These are phyloP conservation scores for Penicillium corylophilum DNA, from an alignment of 2,329 filamentous ascomycete species.

Conservation along the genomic window DNA sequence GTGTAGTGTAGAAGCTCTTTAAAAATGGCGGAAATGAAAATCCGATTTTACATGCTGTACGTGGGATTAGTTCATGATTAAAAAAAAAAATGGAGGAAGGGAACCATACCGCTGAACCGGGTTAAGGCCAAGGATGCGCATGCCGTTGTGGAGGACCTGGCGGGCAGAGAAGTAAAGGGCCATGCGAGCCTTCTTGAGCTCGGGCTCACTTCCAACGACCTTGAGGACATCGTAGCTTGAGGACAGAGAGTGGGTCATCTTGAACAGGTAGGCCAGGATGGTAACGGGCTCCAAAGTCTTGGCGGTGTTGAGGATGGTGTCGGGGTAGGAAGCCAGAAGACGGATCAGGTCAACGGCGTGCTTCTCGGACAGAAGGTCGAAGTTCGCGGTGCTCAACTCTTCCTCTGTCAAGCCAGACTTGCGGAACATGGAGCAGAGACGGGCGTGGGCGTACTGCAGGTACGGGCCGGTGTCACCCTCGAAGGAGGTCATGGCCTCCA, in stretches of 20 bases:
- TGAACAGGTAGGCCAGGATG: constrained; percentile 66
- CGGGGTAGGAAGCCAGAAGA: constrained; percentile 63
- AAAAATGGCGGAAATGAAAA: constrained; percentile 1
- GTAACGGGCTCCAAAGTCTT: constrained; percentile 67
- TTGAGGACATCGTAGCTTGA: constrained; percentile 63
- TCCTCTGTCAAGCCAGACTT: constrained; percentile 52
- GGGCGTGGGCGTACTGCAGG: constrained; percentile 63
- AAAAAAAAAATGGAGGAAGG: not conserved
- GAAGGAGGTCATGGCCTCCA: constrained; percentile 65
- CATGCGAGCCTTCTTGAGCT: constrained; percentile 59
- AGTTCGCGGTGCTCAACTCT: constrained; percentile 55
- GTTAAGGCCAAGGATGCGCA: constrained; percentile 63
- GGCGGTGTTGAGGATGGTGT: constrained; percentile 61
- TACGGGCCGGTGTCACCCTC: constrained; percentile 67
- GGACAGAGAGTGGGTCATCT: constrained; percentile 62
- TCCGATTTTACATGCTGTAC: constrained; percentile 28
- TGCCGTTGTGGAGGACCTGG: constrained; percentile 65
- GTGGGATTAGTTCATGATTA: constrained; percentile 8
- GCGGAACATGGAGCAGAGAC: constrained; percentile 59
- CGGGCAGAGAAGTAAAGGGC: constrained; percentile 62
- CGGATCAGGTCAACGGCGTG: constrained; percentile 64
- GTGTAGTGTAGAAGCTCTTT: constrained; percentile 4
- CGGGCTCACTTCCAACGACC: constrained; percentile 59
- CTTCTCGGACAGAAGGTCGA: constrained; percentile 60
- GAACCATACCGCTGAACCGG: constrained; percentile 58